Base-by-base conservation (phyloP, 441 rosid species). In the Breynia disticha region DNA sequence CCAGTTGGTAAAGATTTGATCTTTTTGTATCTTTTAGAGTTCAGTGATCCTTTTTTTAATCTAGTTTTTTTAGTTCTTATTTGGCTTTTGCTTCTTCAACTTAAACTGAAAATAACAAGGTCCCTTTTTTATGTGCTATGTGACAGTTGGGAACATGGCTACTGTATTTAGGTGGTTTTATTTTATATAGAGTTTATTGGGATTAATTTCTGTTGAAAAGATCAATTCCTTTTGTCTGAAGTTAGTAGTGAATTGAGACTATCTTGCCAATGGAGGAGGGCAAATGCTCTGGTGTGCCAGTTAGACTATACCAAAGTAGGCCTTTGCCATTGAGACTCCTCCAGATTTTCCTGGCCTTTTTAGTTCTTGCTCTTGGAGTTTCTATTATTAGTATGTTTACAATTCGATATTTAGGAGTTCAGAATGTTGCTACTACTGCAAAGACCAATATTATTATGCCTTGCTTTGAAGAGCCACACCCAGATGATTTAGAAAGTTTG, bases 291-390 rank as follows among this genome's bases (percentile, higher is more conserved):
- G 49, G 61, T 48, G 42, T 65, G 41, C n/a, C 64, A 56, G 35
- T 63, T 19, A 84, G 78, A 70, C 56, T 66, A 42, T 72, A 62
- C 69, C 82, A 67, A 24, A 54, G 46, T 50, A 82, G 75, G 73
- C 65, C 71, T 57, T 62, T 78, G 24, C 78, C 87, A 2, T 56
- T 77, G 52, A 80, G 77, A 38, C 48, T 72, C 45, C 61, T 88
- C 63, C 81, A 77, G 46, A 52, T 82, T 65, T 58, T 78, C 63
- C 66, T 79, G 61, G 12, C 79, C 70, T 72, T 86, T 64, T 69
- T 86, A 64, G 73, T 59, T 46, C 28, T 84, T 56, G 76, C 79
- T 62, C 70, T 91, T 44, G 86, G 84, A 11, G 53, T 88, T 62
- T 72, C 86, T 8, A 67, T 88, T 60, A 24, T 82, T 50, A 63